Evolutionary conservation across 495 filamentous ascomycete genomes (phyloP).

Genomic region (Xylaria palmicola): DNA sequence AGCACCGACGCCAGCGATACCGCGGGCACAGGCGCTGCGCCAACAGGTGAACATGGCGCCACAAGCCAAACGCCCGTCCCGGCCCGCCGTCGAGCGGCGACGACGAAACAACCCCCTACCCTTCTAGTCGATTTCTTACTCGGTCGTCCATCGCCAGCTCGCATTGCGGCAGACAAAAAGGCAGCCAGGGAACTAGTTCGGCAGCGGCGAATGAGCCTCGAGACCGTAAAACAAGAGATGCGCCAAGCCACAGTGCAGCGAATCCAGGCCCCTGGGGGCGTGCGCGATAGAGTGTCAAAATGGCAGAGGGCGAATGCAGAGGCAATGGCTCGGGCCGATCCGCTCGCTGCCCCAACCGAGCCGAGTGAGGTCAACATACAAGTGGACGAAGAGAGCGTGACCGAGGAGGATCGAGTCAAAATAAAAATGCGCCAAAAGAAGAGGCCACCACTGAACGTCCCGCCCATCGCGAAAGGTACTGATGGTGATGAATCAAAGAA

Average conservation of each 20-base stretch:
- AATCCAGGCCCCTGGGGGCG: conserved; percentile 50
- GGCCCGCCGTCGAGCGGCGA: conserved; percentile 27
- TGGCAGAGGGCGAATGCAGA: conserved; percentile 72
- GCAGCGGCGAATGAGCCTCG: conserved; percentile 45
- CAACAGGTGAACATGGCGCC: conserved; percentile 26
- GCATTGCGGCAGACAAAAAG: conserved; percentile 37
- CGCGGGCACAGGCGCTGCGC: conserved; percentile 8
- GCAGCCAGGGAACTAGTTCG: conserved; percentile 34
- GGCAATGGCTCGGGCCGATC: conserved; percentile 44
- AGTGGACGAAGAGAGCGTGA: conserved; percentile 47
- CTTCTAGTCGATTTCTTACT: conserved; percentile 55
- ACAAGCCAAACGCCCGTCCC: conserved; percentile 44
- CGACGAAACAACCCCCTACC: conserved; percentile 36
- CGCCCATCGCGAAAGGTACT: conserved; percentile 1
- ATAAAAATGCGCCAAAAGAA: conserved; percentile 47
- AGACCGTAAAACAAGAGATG: conserved; percentile 52
- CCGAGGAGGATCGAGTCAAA: conserved; percentile 48
- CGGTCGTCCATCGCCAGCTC: conserved; percentile 49
- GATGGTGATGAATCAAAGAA: conserved; percentile 20
- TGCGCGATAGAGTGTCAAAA: conserved; percentile 67
- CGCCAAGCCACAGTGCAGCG: conserved; percentile 44
- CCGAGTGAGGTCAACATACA: conserved; percentile 45
- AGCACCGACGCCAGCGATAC: conserved; percentile 16
- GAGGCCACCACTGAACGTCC: conserved; percentile 30
- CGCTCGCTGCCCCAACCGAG: conserved; percentile 40